A percentile compares a stretch with the other conserved stretches of the same genome.
phyloP scores from a whole-genome alignment of 352 stramenopile genomes.

The Globisporangium abappressorium region DNA sequence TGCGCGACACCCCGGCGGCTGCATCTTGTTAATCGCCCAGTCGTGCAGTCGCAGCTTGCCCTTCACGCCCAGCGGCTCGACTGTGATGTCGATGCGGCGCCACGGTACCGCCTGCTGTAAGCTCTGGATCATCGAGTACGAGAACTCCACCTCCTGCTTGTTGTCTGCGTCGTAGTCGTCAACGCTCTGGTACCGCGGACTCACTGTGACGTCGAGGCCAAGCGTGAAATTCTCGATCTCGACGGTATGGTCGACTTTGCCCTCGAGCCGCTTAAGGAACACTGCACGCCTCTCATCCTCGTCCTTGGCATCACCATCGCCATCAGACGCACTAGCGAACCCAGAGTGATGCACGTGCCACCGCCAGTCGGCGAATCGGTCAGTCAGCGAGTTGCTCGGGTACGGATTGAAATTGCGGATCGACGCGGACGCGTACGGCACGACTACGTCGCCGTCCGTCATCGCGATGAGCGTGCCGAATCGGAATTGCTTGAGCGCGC shows the following conservation, averaged over 20 bases:
- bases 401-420: constrained; percentile 75
- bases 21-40: constrained; percentile 80
- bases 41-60: constrained; percentile 74
- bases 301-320: neutral
- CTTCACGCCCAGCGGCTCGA: constrained; percentile 60
- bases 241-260: constrained; percentile 42
- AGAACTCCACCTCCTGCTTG: constrained; percentile 79
- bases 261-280: constrained; percentile 37
- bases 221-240: constrained; percentile 18
- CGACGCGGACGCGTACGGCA: constrained; percentile 68
- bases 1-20: constrained; percentile 53
- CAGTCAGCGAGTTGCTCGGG: constrained; percentile 43
- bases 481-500: constrained; percentile 50
- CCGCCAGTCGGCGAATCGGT: constrained; percentile 56
- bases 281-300: constrained; percentile 4
- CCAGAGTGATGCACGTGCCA: constrained; percentile 74
- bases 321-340: constrained; percentile 25
- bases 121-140: constrained; percentile 52
- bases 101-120: constrained; percentile 52
- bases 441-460: constrained; percentile 71
- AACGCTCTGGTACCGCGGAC: constrained; percentile 43
- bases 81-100: constrained; percentile 64
- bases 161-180: constrained; percentile 67
- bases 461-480: constrained; percentile 70
- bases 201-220: constrained; percentile 12